Evolutionary conservation across 345 rosid species (phyloP).

Genomic region (Gossypium herbaceum): DNA sequence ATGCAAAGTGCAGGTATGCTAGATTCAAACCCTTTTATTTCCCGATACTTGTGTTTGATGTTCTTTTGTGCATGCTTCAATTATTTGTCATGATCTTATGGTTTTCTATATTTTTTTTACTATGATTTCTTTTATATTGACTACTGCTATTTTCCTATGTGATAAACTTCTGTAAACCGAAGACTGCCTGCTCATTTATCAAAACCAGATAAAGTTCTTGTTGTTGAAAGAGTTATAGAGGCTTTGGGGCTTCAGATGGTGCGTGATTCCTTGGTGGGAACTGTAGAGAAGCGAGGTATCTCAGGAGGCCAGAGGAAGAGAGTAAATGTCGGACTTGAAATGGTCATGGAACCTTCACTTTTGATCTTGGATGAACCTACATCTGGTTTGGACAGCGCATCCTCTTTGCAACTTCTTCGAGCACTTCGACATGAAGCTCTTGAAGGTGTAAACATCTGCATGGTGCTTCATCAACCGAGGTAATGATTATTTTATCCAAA

Average conservation of each 20-base stretch:
- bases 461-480: constrained; percentile 99
- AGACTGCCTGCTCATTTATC: constrained; percentile 64
- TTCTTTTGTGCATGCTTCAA: constrained; percentile 1
- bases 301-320: constrained; percentile 97
- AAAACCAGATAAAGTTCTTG: constrained; percentile 74
- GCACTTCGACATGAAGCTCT: constrained; percentile 93
- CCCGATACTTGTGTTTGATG: constrained; percentile 1
- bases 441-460: constrained; percentile 87
- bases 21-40: background rate
- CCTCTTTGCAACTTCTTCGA: constrained; percentile 80
- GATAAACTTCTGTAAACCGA: constrained; percentile 16
- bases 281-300: constrained; percentile 89
- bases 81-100: background rate
- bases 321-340: constrained; percentile 92
- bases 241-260: constrained; percentile 83
- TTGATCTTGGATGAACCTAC: constrained; percentile 94
- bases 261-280: constrained; percentile 82
- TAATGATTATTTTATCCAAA: constrained; percentile 10
- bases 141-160: constrained; percentile 4
- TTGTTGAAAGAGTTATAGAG: constrained; percentile 87
- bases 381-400: constrained; percentile 96
- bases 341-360: constrained; percentile 98
- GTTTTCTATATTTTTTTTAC: background rate
- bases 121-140: constrained; percentile 3
- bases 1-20: constrained; percentile 74